Evolutionary conservation across 768 basidiomycete genomes (phyloP), one percentile per base, ranked within the genome.

Genomic region (Pisolithus sp.): DNA sequence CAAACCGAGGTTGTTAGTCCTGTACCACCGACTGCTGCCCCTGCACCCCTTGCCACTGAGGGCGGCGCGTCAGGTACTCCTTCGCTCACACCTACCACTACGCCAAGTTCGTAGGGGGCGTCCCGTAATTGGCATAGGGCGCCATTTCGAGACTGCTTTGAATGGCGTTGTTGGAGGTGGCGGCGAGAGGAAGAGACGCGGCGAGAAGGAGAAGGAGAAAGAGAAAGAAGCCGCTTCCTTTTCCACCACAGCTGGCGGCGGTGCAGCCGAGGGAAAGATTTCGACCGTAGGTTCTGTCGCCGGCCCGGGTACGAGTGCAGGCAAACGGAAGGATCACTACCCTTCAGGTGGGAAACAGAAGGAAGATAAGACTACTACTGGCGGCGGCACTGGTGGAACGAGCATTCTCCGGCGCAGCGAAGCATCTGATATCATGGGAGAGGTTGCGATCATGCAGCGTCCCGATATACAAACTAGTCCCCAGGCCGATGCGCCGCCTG

Each of bases 61-160:
- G 24, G 50, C 3, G 20, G 36, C 36, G 18, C 45, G 17, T 2
- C 43, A 10, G 10, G 15, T 7, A 24, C 50, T 3, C 36, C 65
- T 15, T 53, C 57, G 1, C 46, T 55, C 30, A 51, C 55, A 0
- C 52, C 70, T 7, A 49, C 61, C 12, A 5, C 30, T 20, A 30
- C 46, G 5, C 17, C 46, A 47, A 2, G 44, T 72, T 2, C 75
- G 79, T 21, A 74, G 80, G 30, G 56, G 65, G 5, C 78, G 85
- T 6, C 83, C 84, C 1, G 72, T 84, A 9, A 67, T 88, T 30
- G 84, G 85, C 0, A 62, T 85, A 7, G 82, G 75, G 0, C 74
- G 86, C 12, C 83, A 87, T 13, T 83, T 89, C 48, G 85, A 87
- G 57, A 85, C 81, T 7, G 87, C 87, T 7, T 66, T 89, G 26